Percentiles rank a stretch among this genome's conserved stretches.
Evolutionary conservation across 305 asterid genomes (phyloP).

Genomic region (Petunia hybrid): DNA sequence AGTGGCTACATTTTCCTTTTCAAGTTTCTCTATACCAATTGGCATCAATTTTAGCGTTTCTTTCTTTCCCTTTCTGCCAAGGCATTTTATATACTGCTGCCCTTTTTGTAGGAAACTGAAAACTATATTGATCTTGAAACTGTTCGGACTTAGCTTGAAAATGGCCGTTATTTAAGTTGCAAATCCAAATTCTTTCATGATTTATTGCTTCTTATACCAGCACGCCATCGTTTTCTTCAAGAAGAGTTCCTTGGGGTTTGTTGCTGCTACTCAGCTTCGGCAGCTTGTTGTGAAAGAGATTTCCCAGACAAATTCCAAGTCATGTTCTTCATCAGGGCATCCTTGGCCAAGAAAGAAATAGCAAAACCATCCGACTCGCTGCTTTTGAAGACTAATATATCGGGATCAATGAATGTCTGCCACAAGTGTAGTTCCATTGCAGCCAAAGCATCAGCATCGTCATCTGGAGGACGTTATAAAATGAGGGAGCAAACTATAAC

Average conservation of each 20-base stretch:
- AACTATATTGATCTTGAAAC: slow-evolving; percentile 64
- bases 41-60: no score
- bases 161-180: slow-evolving; percentile 59
- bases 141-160: slow-evolving; percentile 56
- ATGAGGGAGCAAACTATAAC: slow-evolving; percentile 50
- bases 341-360: slow-evolving; percentile 53
- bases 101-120: slow-evolving; percentile 55
- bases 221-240: slow-evolving; percentile 66
- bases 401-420: slow-evolving; percentile 63
- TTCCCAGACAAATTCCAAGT: slow-evolving; percentile 45
- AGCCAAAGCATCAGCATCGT: slow-evolving; percentile 55
- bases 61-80: background rate
- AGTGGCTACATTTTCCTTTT: no score
- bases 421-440: slow-evolving; percentile 74
- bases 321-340: slow-evolving; percentile 54
- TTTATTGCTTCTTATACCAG: slow-evolving; percentile 61
- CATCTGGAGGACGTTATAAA: slow-evolving; percentile 54
- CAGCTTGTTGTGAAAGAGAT: slow-evolving; percentile 51
- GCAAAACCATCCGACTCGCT: slow-evolving; percentile 52
- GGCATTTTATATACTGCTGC: background rate
- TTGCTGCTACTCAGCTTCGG: slow-evolving; percentile 62
- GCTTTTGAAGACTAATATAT: slow-evolving; percentile 58
- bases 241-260: slow-evolving; percentile 54
- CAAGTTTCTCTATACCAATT: no score
- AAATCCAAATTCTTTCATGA: slow-evolving; percentile 67